A percentile compares a stretch with the other conserved stretches of the same genome.
Conservation (phyloP, 257 asterid genomes). For the Fraxinus cuspidata region DNA sequence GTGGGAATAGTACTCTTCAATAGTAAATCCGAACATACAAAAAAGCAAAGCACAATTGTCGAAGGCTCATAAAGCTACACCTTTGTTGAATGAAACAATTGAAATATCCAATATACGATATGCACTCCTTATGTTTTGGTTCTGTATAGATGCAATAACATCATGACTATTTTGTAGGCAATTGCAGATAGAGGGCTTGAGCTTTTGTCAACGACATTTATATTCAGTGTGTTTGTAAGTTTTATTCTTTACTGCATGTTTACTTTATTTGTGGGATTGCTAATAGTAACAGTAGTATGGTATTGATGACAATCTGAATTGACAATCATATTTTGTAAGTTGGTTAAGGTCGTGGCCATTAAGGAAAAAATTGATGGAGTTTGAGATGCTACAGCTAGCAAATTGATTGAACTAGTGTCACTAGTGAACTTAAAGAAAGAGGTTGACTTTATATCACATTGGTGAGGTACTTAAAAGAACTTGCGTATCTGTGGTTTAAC, state of each 20-base stretch:
- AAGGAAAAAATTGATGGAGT: background rate
- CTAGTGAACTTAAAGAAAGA: background rate
- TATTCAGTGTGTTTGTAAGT: constrained; percentile 76
- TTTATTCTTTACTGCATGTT: constrained; percentile 18
- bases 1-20: no score
- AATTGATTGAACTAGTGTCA: background rate
- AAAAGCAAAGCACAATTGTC: background rate
- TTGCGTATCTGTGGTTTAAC: background rate
- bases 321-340: background rate
- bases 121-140: background rate
- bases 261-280: constrained; percentile 3
- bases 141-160: constrained; percentile 8
- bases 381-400: background rate
- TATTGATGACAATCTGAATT: background rate
- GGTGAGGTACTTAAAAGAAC: background rate
- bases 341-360: background rate
- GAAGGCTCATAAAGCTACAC: background rate
- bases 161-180: constrained; percentile 59
- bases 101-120: background rate
- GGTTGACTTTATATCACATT: background rate
- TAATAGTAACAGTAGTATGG: background rate
- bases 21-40: background rate
- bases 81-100: constrained; percentile 6
- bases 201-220: constrained; percentile 72
- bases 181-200: constrained; percentile 92